Conservation (phyloP, 2,329 filamentous ascomycete species). For the Penicillium sclerotigenum region DNA sequence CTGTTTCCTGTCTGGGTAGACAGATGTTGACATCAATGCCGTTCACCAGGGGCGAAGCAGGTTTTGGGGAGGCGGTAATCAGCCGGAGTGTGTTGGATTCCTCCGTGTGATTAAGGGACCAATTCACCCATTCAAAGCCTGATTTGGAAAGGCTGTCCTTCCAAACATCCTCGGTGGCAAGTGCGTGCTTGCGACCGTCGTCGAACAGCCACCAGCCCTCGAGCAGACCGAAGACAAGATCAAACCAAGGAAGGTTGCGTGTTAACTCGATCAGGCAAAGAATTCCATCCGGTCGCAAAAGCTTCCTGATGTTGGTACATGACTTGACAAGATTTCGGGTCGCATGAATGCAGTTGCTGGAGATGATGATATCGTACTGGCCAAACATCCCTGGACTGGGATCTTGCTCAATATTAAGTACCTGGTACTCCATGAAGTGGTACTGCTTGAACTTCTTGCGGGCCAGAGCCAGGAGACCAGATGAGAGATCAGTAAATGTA, state of each 20-base stretch:
- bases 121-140: constrained; percentile 9
- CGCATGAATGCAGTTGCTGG: constrained; percentile 33
- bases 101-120: neutral
- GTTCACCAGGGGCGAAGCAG: too few species aligned
- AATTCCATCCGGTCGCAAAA: constrained; percentile 28
- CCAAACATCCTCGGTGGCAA: constrained; percentile 20
- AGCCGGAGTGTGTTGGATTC: constrained; percentile 9
- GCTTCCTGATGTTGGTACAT: constrained; percentile 13
- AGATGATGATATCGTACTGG: constrained; percentile 24
- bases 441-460: constrained; percentile 24
- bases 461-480: constrained; percentile 27
- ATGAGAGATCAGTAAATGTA: constrained; percentile 36
- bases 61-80: neutral
- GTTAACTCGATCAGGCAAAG: constrained; percentile 32
- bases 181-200: constrained; percentile 27
- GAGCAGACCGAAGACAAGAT: constrained; percentile 34
- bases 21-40: too few species aligned
- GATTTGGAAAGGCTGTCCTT: constrained; percentile 13
- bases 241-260: constrained; percentile 27
- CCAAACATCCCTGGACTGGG: constrained; percentile 6
- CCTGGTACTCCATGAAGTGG: constrained; percentile 7
- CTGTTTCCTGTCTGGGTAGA: neutral
- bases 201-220: constrained; percentile 41
- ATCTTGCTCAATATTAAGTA: constrained; percentile 13
- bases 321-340: constrained; percentile 20